phyloP scores from a whole-genome alignment of 2,329 filamentous ascomycete species.

The Nemania sp. region DNA sequence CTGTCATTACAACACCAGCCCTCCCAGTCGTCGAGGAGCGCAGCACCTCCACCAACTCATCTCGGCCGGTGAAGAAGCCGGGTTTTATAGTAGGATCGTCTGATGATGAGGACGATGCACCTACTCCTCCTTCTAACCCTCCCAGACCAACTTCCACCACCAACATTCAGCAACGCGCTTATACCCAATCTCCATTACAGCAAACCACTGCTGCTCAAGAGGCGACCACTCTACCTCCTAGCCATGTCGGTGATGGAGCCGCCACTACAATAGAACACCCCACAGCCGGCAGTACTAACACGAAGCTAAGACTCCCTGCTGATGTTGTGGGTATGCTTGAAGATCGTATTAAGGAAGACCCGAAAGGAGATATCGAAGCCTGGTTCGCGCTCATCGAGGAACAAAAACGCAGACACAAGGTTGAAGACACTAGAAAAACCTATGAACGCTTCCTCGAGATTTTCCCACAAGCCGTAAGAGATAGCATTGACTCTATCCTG shows the following conservation, averaged over 20 bases:
- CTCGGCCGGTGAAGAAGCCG: slow-evolving; percentile 65
- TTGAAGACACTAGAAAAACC: slow-evolving; percentile 81
- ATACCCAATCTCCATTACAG: slow-evolving; percentile 45
- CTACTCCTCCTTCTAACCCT: slow-evolving; percentile 38
- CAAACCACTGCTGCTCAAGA: slow-evolving; percentile 43
- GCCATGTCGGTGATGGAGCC: slow-evolving; percentile 38
- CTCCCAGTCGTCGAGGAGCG: slow-evolving; percentile 49
- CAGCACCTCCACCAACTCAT: slow-evolving; percentile 49
- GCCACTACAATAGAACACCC: slow-evolving; percentile 22
- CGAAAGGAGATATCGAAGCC: slow-evolving; percentile 90
- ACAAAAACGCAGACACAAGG: slow-evolving; percentile 82
- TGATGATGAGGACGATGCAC: slow-evolving; percentile 65
- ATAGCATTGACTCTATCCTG: background rate
- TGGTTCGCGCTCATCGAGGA: slow-evolving; percentile 91
- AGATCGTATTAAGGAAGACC: slow-evolving; percentile 91
- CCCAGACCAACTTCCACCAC: slow-evolving; percentile 47
- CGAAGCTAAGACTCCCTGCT: slow-evolving; percentile 62
- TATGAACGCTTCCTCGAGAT: slow-evolving; percentile 89
- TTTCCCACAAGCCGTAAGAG: slow-evolving; percentile 90
- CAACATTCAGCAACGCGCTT: slow-evolving; percentile 38
- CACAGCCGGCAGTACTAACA: slow-evolving; percentile 32
- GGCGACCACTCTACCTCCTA: slow-evolving; percentile 10
- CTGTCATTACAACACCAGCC: slow-evolving; percentile 56
- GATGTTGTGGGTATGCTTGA: slow-evolving; percentile 85
- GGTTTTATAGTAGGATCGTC: slow-evolving; percentile 72